phyloP scores from a whole-genome alignment of 1,284 basidiomycete genomes.

The Exsudoporus floridanus region DNA sequence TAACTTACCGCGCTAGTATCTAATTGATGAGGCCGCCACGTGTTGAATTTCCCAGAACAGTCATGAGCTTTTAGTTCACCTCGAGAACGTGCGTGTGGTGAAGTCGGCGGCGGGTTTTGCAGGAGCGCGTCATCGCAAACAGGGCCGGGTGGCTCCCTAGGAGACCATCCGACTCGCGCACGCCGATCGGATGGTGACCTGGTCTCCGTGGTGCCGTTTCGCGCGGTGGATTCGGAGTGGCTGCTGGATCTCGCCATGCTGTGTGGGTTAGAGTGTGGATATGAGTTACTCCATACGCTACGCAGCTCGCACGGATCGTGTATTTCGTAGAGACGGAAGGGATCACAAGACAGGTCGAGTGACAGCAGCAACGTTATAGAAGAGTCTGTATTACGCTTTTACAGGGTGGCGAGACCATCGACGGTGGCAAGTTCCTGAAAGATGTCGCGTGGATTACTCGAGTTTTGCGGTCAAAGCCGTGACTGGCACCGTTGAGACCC shows the following conservation, averaged over 20 bases:
- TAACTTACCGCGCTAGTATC: conserved; percentile 12
- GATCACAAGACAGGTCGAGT: conserved; percentile 28
- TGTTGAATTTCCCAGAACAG: conserved; percentile 17
- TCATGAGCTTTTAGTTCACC: conserved; percentile 5
- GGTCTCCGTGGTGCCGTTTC: conserved; percentile 18
- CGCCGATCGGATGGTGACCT: background rate
- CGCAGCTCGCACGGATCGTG: conserved; percentile 13
- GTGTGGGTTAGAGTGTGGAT: background rate
- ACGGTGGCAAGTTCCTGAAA: conserved; percentile 18
- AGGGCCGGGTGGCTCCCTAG: conserved; percentile 7
- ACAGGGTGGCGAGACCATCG: conserved; percentile 13
- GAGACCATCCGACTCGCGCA: background rate
- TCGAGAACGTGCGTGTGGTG: conserved; percentile 13
- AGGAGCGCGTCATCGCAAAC: conserved; percentile 18
- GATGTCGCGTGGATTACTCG: conserved; percentile 17
- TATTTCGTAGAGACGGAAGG: conserved; percentile 8
- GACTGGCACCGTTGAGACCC: conserved; percentile 32
- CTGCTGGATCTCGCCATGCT: background rate
- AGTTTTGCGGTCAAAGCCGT: conserved; percentile 14
- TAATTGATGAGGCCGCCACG: conserved; percentile 14
- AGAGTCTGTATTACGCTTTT: conserved; percentile 30
- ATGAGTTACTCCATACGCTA: conserved; percentile 13
- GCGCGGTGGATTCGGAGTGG: background rate
- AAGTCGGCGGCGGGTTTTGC: conserved; percentile 26
- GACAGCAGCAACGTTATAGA: conserved; percentile 30